Evolutionary conservation across 1,284 basidiomycete genomes (phyloP), one percentile per base, ranked within the genome.

Genomic region (Meripilus lineatus): DNA sequence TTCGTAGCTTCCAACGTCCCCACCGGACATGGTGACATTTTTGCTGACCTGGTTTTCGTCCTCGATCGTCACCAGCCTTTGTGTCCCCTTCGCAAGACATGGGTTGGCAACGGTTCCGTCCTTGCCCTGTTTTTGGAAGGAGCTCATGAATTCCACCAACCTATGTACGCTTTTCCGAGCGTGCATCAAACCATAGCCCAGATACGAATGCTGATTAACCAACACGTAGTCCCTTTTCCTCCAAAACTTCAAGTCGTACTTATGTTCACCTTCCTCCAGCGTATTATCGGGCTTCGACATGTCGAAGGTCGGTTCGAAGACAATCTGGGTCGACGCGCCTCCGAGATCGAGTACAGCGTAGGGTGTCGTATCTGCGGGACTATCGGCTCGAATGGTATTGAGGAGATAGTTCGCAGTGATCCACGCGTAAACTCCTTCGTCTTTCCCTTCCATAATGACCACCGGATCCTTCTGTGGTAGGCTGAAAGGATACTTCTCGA

Each of bases 341-440:
- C 95, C 96, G 38, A 99, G 81, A 62, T 99, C 95, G 53, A 99
- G 84, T 37, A 97, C 92, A 15, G 94, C 95, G 49, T 90, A 90
- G n/a, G 91, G 84, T 43, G 70, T 71, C 5, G 70, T 67, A 22
- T 67, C 66, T 25, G 65, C 51, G 2, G 68, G 64, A n/a, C 74
- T 64, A 44, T 72, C 73, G 25, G 75, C 71, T 15, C 81, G 76
- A 54, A 95, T 81, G 38, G 84, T 81, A 42, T 76, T 76, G 39
- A 94, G 70, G 26, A 95, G 74, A 66, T 97, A 98, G 68, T 99
- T 99, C 51, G 91, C 91, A 10, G 94, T 97, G 58, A 98, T 93
- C 95, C 95, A 99, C 15, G 94, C 93, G 63, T 91, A 98, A 21
- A 98, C 93, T 36, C 91, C 93, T 66, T 99, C 95, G 60, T 98